Conservation (phyloP, 2,329 filamentous ascomycete species). For the Pseudogymnoascus sp. region DNA sequence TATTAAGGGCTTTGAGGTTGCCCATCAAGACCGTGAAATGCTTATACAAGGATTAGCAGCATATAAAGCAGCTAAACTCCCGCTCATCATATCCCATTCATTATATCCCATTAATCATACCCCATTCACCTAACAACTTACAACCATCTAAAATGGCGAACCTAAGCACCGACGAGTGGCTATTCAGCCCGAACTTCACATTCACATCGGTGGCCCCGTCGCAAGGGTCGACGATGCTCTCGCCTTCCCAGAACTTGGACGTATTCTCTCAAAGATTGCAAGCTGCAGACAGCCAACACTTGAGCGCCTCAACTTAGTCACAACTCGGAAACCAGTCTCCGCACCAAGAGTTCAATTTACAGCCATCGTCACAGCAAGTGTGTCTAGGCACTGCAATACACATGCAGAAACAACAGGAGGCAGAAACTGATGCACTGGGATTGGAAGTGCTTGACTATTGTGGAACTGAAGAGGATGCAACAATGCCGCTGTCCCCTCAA, state of each 20-base stretch:
- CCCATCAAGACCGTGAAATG: too few species aligned
- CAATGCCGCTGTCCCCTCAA: slow-evolving; percentile 27
- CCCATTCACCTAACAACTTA: too few species aligned
- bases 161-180: slow-evolving; percentile 19
- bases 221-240: slow-evolving; percentile 31
- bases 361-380: slow-evolving; percentile 24
- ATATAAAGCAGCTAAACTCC: too few species aligned
- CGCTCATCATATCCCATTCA: too few species aligned
- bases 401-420: slow-evolving; percentile 52
- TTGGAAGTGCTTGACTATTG: slow-evolving; percentile 64
- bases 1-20: too few species aligned
- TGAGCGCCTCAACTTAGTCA: slow-evolving; percentile 47
- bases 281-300: slow-evolving; percentile 66
- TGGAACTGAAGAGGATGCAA: slow-evolving; percentile 60
- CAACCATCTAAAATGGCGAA: too few species aligned
- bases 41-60: too few species aligned
- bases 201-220: slow-evolving; percentile 48
- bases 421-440: slow-evolving; percentile 46
- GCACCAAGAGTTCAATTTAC: slow-evolving; percentile 30
- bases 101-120: too few species aligned
- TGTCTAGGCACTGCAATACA: slow-evolving; percentile 47
- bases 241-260: slow-evolving; percentile 42
- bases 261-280: slow-evolving; percentile 69
- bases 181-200: slow-evolving; percentile 64
- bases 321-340: slow-evolving; percentile 36